Evolutionary conservation across 352 stramenopile species (phyloP), one percentile per base, ranked within the genome.

Genomic region (Phytophthora cajani): DNA sequence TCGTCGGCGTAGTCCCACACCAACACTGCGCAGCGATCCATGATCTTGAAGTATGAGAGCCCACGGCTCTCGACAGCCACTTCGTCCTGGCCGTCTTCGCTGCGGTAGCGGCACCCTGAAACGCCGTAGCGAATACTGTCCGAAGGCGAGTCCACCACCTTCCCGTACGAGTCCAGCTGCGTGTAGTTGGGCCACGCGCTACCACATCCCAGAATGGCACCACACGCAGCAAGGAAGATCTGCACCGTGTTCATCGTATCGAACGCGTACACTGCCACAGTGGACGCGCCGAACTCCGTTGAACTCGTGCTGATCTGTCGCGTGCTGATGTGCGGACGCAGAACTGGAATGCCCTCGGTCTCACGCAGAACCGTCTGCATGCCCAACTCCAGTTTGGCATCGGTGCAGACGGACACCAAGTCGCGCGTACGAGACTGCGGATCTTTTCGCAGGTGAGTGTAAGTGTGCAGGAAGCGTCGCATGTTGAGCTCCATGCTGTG

Each of bases 181-280:
- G 64, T 64, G 67, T 81, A 77, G 16, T 75, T 69, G 5, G 67
- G 67, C 71, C 67, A 77, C 19, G 60, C 67, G 14, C 62, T 76
- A 30, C 64, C 63, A 44, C 67, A 73, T 25, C 70, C 62, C 19
- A 77, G 46, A 47, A 81, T 79, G 53, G 67, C 74, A 0, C 53
- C 62, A 21, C 67, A 77, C 14, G 74, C 71, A 32, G 64, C 60
- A 51, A 74, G 53, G 71, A 81, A 81, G 47, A 81, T 74, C 71
- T 76, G 62, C 23, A 69, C 71, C n/a, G 71, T 75, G 67, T 81
- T 77, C 63, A 72, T 67, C 32, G 74, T 79, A 49, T 81, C 71
- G 53, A 81, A 77, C 16, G 74, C 71, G 58, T 79, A 79, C 44
- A 80, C 73, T 3, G 69, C 60, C 16, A 75, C 53, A 33, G 73